Base-by-base conservation (phyloP, 257 asterid species). In the Penstemon eatonii region DNA sequence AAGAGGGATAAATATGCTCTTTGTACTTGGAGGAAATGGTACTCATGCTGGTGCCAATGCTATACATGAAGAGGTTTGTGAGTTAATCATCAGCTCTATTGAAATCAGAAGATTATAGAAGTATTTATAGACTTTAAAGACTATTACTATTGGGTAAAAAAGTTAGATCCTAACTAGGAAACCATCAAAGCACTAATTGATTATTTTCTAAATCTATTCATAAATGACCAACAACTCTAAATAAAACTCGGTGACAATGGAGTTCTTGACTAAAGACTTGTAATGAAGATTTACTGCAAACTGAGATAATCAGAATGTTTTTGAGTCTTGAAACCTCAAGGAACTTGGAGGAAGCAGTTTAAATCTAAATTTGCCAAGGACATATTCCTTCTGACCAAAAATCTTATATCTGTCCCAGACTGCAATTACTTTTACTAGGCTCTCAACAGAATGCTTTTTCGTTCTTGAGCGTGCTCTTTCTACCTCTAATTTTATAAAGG, bases 1-100 rank as follows among this genome's bases (percentile, higher is more conserved):
- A 76, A 81, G 92, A 79, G 96, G 97, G 70, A 87, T 93, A 72
- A 90, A 88, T 72, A 88, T 93, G 97, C 92, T 93, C 67, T 93
- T 90, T 66, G 95, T 93, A 74, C 89, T 93, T 40, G 99, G 99
- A 73, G 99, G 99, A 80, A 90, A 93, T 78, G 99, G 97, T 67
- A 93, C 99, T 25, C 99, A 93, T 79, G 97, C 97, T 78, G 99
- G 97, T 60, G 97, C 99, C 73, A 84, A 90, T 75, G 97, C 95
- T 63, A 93, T 93, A 65, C 99, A 93, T 62, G 82, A 88, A 63
- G 97, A 93, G 99, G 99, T 93, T 52, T 66, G 47, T 47, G 54
- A 73, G 40, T 60, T 65, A 51, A 46, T 15, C 52, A 19, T 46
- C 56, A 2, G 54, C 5, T 49, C 18, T 49, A 10, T 10, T 9